Base-by-base conservation (phyloP, 78 protist genomes). In the Dictyostelium brefeldianum region DNA sequence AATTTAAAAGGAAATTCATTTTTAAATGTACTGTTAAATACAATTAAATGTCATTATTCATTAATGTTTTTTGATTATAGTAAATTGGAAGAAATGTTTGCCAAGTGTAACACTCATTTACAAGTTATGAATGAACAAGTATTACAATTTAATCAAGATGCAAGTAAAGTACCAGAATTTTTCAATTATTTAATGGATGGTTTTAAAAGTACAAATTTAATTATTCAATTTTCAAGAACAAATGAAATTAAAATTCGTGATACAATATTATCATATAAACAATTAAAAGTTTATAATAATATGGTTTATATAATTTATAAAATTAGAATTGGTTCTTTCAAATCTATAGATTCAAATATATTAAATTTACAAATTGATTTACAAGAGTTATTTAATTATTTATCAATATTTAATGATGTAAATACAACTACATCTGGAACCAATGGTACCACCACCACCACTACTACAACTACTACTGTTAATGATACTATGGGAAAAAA, bases 261-360 rank as follows among this genome's bases (percentile, higher is more conserved):
- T 75, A 31, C 43, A 0, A 25, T 47, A 18, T 22, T 75, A 22
- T 75, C 83, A 8, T 75, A 41, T 50, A 79, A 75, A 75, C 51
- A 75, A 41, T 64, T 85, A 31, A 56, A 48, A 85, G 73, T 85
- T 17, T 85, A 85, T 85, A 57, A 59, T 75, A 48, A 53, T 10
- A 27, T 85, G 17, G 47, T 85, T 14, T 57, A 75, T 6, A 62
- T 75, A 4, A 59, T 51, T 1, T 85, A 75, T 48, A 50, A 54
- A 43, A 56, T 75, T 54, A 85, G 83, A 85, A 75, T 85, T 43
- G 92, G 92, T 20, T 53, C 69, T 2, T 85, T 31, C 64, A 85
- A 85, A 59, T 25, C 36, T 27, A 62, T 75, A 11, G 75, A 54
- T 15, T 22, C 53, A 27, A 15, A 48, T 3, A 10, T 83, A 5